Base-by-base conservation (phyloP, 768 basidiomycete genomes). In the Pleurotus ostreatus region DNA sequence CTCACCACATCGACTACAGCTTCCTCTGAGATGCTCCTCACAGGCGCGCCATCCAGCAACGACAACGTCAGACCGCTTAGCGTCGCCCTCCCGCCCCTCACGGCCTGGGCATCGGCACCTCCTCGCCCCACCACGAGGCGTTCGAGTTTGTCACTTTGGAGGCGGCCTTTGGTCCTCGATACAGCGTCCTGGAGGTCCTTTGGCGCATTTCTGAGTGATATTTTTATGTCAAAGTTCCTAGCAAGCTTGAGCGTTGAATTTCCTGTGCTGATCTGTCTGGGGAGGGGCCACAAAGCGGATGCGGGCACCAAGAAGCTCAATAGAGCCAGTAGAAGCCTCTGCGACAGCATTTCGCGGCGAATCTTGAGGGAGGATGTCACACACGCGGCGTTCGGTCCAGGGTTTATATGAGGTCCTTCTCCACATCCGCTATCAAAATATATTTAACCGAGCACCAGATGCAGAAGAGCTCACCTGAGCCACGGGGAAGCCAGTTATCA, bases 71-170 rank as follows among this genome's bases (percentile, higher is more conserved):
- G 70, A 20, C 66, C 65, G 3, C 70, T 61, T 13, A 88, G 67
- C 1, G 67, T 63, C 30, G 30, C 30, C 20, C 71, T 70, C 1
- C 84, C 83, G 9, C 61, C 61, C 16, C 55, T 55, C 57, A 84
- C 58, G 6, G 66, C 65, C 6, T 54, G 46, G 0, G 67, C 71
- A 62, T 86, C 81, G 5, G 70, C 72, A 2, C 76, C 66, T 2
- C 85, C 85, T 47, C 85, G 82, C 13, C 82, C 83, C 22, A 83
- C 75, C 37, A 81, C 74, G 40, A 90, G 79, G 11, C 82, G 71
- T 57, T 78, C 75, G 20, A 85, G 79, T 61, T 82, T 78, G 67
- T 89, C 88, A 4, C 70, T 76, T 15, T 62, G 55, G 22, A 88
- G 59, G 58, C 66, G 73, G 2, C 54, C 40, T 57, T 73, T 75